Base-by-base conservation (phyloP, 2,329 filamentous ascomycete species). In the Aspergillus fischeri region DNA sequence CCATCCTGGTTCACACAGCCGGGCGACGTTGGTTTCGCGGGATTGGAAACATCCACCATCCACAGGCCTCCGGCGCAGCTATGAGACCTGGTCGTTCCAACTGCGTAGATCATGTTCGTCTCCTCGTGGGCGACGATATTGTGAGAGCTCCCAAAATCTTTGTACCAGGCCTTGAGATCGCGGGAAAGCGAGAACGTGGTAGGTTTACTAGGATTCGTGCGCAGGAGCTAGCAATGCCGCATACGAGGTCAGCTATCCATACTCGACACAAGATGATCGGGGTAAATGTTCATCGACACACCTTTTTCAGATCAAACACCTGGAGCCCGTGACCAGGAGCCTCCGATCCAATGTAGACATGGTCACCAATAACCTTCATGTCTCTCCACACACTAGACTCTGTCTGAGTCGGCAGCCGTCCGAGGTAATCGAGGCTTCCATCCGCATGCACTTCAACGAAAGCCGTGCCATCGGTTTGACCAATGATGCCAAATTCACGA, bases 11-110 rank as follows among this genome's bases (percentile, higher is more conserved):
- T 62, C 25, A 48, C 61, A 28, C 61, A 62, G 25, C 61, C 61
- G 3, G 61, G 60, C 6, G 61, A 63, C 10, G 44, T 53, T 14
- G 61, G 61, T 5, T 60, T 60, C 27, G 60, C 53, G 0, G 60
- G 61, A 41, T 63, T 54, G 28, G 61, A 62, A 5, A 63, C 61
- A 52, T 63, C 61, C 29, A 63, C 54, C 52, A 63, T 63, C 61
- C 61, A 63, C 25, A 63, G 53, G 5, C 61, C 61, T 8, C 61
- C 61, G 1, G 57, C 55, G 49, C 61, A 63, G 38, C 41, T 52
- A 35, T 59, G 59, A 11, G 55, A 55, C n/a, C 61, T 44, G 1
- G 27, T 20, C 5, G 60, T 63, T 21, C 61, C 61, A 28, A 63
- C 60, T 3, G 61, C 61, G 29, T 59, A 63, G 41, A 63, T 63